phyloP scores from a whole-genome alignment of 148 eudicot species.

The Cornus suecica region DNA sequence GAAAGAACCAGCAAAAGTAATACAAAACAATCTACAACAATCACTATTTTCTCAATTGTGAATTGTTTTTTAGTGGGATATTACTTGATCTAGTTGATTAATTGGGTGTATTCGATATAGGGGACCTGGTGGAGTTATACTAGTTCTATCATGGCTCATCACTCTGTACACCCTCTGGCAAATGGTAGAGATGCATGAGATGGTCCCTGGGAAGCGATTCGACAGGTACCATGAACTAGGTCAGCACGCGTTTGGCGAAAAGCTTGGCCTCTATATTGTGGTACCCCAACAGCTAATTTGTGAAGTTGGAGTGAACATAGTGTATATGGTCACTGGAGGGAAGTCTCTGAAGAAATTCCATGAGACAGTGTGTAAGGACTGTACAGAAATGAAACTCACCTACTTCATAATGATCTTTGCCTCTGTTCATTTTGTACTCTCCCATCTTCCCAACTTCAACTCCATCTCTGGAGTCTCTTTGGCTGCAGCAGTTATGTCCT shows the following conservation, averaged over 20 bases:
- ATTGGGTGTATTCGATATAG: background rate
- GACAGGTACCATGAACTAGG: conserved; percentile 26
- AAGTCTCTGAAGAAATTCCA: conserved; percentile 19
- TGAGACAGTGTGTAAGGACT: background rate
- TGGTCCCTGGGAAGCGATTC: conserved; percentile 20
- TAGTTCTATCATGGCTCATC: conserved; percentile 21
- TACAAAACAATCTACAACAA: no score
- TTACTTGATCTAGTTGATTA: background rate
- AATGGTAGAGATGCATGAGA: conserved; percentile 30
- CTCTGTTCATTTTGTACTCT: conserved; percentile 20
- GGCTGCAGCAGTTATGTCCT: conserved; percentile 27
- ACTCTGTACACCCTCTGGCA: conserved; percentile 25
- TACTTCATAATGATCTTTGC: conserved; percentile 24
- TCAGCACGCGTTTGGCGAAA: conserved; percentile 25
- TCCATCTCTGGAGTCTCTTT: conserved; percentile 22
- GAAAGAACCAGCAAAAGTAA: no score
- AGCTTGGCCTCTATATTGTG: conserved; percentile 22
- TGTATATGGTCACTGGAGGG: conserved; percentile 26
- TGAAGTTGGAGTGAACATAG: conserved; percentile 18
- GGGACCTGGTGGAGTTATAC: conserved; percentile 22
- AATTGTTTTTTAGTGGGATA: background rate
- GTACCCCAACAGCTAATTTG: conserved; percentile 21
- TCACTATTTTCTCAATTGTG: background rate
- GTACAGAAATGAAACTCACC: conserved; percentile 9
- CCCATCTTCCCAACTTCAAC: conserved; percentile 28